Evolutionary conservation across 2,329 filamentous ascomycete genomes (phyloP), one percentile per base, ranked within the genome.

Genomic region (Calonectria pteridis): DNA sequence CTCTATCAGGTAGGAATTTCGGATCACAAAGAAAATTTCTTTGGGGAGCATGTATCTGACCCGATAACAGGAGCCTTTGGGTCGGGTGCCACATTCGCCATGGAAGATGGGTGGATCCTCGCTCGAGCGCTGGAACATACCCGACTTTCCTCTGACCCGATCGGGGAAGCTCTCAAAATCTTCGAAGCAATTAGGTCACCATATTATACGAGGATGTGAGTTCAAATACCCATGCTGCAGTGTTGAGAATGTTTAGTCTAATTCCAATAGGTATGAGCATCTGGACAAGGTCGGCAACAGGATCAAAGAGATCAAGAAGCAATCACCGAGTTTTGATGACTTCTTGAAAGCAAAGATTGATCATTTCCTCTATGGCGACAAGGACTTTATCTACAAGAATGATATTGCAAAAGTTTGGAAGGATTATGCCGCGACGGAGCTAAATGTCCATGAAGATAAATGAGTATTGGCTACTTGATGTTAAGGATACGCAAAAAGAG

Each of bases 361-460:
- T 13, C 14, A 23, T 23, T 68, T 68, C 18, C 66, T 68, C 5
- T 68, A 59, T 14, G 66, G 66, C 4, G 66, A 68, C 20, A 68
- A 68, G 13, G 66, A 68, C 4, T 68, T 68, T 14, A 68, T 68
- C 29, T 68, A 68, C 28, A 68, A 68, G 66, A 68, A 68, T 33
- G 66, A 68, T 33, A 68, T 68, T 49, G 66, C 51, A 23, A 59
- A 68, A 33, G 66, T 68, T 20, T 68, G 51, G 51, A 59, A 29
- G 10, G 66, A 68, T 11, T 68, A 59, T 29, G 20, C 49, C 16
- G n/a, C 55, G 6, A 6, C 46, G 23, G 20, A 51, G 16, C 10
- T 16, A 51, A 14, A 51, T 37, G 35, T 37, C 13, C 7, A 37
- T 37, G 35, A 11, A 6, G 14, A 6, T 13, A 7, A 2, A 16